Evolutionary conservation across 306 rosid species (phyloP), one percentile per base, ranked within the genome.

Genomic region (Nissolia schottii): DNA sequence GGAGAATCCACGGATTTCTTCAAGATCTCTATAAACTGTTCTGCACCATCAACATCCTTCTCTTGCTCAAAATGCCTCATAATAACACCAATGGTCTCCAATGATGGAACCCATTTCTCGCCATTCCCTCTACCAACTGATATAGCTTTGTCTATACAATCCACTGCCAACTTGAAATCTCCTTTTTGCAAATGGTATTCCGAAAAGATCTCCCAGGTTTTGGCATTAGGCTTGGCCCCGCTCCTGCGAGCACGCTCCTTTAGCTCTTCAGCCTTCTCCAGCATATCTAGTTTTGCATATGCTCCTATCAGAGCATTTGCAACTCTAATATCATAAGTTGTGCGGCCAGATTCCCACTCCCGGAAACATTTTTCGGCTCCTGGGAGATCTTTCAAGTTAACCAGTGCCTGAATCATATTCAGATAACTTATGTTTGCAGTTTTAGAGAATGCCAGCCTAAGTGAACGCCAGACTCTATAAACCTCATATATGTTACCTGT

Each of bases 331-430:
- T 94, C 99, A 56, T 82, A 86, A 40, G 84, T 81, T n/a, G 91
- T 67, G 80, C 91, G 72, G 53, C 66, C 70, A 18, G 83, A 85
- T 78, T 83, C 91, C 91, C 97, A 89, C 50, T 91, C 96, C 64
- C 89, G 86, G 85, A 89, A 87, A 65, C 85, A 85, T 64, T 91
- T 94, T 77, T 89, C 95, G 2, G 99, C 99, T 18, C 96, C 97
- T 1, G 97, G 93, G 76, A 91, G 77, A 74, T 94, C 99, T 34
- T 86, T 86, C 81, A 94, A 76, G 35, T 86, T 94, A 46, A 81
- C 81, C 85, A 91, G 69, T 13, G 77, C 89, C 66, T 91, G 95
- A 65, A 91, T 82, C 96, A 91, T 89, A 59, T 87, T 89, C 71
- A 94, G 84, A 84, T 94, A 91, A 89, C 97, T 91, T 77, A 86